phyloP scores from a whole-genome alignment of 2,329 filamentous ascomycete species.

The Alternaria gaisen region DNA sequence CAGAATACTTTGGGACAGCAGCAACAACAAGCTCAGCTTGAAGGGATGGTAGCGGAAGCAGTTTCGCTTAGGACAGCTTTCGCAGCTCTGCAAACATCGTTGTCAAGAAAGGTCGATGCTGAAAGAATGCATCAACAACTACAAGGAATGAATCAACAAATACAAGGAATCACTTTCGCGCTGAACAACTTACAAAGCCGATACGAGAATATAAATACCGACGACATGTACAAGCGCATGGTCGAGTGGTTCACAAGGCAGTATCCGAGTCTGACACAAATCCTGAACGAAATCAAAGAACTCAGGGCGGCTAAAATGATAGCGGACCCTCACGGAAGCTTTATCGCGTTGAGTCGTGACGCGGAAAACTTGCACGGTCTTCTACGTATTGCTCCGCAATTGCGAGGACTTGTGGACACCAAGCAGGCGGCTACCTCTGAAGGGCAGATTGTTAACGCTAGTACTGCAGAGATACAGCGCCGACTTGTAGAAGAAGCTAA shows the following conservation, averaged over 20 bases:
- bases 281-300: slow-evolving; percentile 14
- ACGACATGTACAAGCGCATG: slow-evolving; percentile 34
- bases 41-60: background rate
- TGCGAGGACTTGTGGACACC: background rate
- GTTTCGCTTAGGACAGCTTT: background rate
- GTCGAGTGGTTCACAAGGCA: slow-evolving; percentile 30
- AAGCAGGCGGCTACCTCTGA: background rate
- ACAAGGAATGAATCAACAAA: slow-evolving; percentile 8
- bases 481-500: background rate
- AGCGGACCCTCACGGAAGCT: background rate
- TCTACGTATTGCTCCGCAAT: slow-evolving; percentile 1
- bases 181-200: slow-evolving; percentile 27
- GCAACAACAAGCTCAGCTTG: slow-evolving; percentile 6
- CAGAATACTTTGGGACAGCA: background rate
- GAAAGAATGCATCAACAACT: background rate
- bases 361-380: slow-evolving; percentile 8
- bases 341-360: background rate
- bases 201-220: slow-evolving; percentile 40
- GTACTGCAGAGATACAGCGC: background rate
- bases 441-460: background rate
- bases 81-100: background rate
- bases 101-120: slow-evolving; percentile 11
- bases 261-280: slow-evolving; percentile 21
- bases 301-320: slow-evolving; percentile 5
- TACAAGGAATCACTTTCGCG: slow-evolving; percentile 14